Evolutionary conservation across 768 basidiomycete species (phyloP).

Genomic region (Chiua virens): DNA sequence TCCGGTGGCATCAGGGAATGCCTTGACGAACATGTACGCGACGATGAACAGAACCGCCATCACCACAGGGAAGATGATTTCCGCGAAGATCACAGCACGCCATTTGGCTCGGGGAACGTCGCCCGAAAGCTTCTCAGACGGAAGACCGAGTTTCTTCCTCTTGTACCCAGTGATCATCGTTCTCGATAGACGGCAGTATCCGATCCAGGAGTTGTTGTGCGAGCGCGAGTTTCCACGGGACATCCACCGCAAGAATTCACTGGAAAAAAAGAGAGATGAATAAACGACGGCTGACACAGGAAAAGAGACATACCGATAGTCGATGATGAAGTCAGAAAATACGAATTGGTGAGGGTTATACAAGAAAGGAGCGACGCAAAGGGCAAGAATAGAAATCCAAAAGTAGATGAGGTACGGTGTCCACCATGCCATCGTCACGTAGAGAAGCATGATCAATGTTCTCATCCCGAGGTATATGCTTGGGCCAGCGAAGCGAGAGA

Average conservation of each 20-base stretch:
- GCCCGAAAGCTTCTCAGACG: conserved; percentile 94
- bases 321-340: conserved; percentile 94
- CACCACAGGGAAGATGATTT: conserved; percentile 81
- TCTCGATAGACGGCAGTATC: conserved; percentile 95
- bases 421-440: conserved; percentile 91
- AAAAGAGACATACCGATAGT: conserved; percentile 65
- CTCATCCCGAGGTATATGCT: conserved; percentile 98
- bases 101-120: conserved; percentile 93
- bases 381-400: conserved; percentile 91
- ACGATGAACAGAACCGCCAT: conserved; percentile 86
- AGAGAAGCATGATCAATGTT: conserved; percentile 88
- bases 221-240: conserved; percentile 96
- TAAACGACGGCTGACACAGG: background rate
- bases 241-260: conserved; percentile 99
- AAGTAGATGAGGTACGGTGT: conserved; percentile 94
- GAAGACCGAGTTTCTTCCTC: conserved; percentile 94
- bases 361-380: conserved; percentile 94
- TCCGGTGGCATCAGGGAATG: conserved; percentile 68
- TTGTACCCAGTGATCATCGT: conserved; percentile 99
- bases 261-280: conserved; percentile 30
- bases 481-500: conserved; percentile 97
- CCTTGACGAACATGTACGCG: conserved; percentile 91
- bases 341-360: conserved; percentile 99
- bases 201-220: conserved; percentile 98
- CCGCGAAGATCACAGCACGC: conserved; percentile 86